Conservation (phyloP, 2,329 filamentous ascomycete species). For the Ophiocordyceps robertsii region DNA sequence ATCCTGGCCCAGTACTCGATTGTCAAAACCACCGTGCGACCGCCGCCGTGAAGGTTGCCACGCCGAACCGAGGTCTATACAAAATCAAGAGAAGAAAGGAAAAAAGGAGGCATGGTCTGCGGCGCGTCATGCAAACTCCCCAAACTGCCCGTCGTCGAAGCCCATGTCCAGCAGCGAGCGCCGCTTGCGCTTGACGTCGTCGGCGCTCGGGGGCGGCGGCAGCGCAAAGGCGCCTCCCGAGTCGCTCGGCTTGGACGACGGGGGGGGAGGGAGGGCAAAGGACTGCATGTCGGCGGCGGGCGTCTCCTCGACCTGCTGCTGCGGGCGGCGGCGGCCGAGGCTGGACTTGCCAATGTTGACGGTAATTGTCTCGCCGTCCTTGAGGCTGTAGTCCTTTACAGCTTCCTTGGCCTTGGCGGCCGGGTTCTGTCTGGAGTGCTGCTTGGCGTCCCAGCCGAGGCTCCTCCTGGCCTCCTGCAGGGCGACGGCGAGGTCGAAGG, state of each 20-base stretch:
- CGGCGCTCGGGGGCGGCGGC: slow-evolving; percentile 53
- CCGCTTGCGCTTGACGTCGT: slow-evolving; percentile 46
- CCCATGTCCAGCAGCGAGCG: slow-evolving; percentile 52
- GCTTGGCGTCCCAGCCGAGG: slow-evolving; percentile 41
- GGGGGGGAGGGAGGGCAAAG: slow-evolving; percentile 69
- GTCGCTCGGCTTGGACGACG: slow-evolving; percentile 13
- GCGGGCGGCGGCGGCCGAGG: slow-evolving; percentile 33
- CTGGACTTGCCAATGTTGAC: slow-evolving; percentile 53
- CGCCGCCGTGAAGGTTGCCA: neutral
- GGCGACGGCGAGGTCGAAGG: slow-evolving; percentile 73
- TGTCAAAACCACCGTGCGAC: no score
- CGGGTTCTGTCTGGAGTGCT: slow-evolving; percentile 7
- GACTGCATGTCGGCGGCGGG: slow-evolving; percentile 23
- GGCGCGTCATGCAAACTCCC: slow-evolving; percentile 51
- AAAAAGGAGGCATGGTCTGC: neutral
- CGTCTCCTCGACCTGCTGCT: slow-evolving; percentile 5
- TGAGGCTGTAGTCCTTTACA: slow-evolving; percentile 63
- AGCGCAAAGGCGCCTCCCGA: slow-evolving; percentile 35
- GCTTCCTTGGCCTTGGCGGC: slow-evolving; percentile 21
- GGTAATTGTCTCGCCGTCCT: slow-evolving; percentile 81
- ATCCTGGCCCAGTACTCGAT: no score
- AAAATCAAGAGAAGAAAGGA: neutral
- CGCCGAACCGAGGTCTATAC: neutral
- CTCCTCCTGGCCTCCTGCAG: slow-evolving; percentile 66
- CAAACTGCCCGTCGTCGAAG: slow-evolving; percentile 81